Conservation (phyloP, 2,329 filamentous ascomycete genomes). For the Colletotrichum sp. region DNA sequence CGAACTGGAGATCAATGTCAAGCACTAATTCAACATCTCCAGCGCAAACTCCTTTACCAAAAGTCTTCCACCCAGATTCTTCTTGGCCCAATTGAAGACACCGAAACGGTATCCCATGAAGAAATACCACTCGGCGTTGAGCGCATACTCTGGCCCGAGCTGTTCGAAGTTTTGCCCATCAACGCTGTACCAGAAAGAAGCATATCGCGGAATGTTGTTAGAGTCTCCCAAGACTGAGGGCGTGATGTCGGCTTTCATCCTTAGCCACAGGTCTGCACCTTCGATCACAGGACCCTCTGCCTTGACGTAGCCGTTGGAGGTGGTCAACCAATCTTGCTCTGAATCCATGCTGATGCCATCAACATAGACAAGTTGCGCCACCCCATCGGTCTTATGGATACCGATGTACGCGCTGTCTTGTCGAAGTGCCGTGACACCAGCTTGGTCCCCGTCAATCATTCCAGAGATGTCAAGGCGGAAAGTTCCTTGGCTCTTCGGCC, state of each 20-base stretch:
- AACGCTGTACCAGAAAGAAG: constrained; percentile 41
- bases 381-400: neutral
- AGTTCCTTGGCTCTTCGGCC: neutral
- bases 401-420: neutral
- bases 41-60: neutral
- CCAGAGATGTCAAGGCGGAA: neutral
- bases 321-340: neutral
- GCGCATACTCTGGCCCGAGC: constrained; percentile 36
- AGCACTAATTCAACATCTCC: neutral
- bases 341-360: neutral
- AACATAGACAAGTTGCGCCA: neutral
- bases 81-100: constrained; percentile 54
- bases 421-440: neutral
- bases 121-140: constrained; percentile 46
- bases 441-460: neutral
- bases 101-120: constrained; percentile 54
- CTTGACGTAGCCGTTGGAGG: neutral
- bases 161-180: constrained; percentile 42
- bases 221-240: constrained; percentile 17
- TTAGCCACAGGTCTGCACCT: constrained; percentile 17
- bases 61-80: constrained; percentile 21
- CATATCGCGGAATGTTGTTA: neutral
- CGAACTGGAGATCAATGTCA: fast-evolving
- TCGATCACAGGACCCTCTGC: neutral
- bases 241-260: constrained; percentile 23